phyloP scores from a whole-genome alignment of 2,329 filamentous ascomycete species.

The Penicillium expansum region DNA sequence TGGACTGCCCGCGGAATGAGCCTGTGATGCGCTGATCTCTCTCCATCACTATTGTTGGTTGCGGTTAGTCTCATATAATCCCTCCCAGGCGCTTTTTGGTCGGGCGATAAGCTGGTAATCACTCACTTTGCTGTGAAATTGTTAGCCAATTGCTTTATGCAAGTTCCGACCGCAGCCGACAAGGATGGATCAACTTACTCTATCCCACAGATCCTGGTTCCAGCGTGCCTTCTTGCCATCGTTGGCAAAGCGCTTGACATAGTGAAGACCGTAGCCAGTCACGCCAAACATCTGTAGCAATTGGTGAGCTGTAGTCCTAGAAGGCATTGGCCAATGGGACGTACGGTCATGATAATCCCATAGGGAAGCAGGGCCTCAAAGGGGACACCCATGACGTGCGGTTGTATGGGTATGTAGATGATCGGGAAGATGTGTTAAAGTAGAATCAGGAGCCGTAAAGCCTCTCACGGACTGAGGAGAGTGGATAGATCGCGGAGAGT shows the following conservation, averaged over 20 bases:
- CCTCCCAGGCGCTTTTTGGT: slow-evolving; percentile 12
- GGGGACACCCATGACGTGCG: slow-evolving; percentile 58
- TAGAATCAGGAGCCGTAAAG: slow-evolving; percentile 7
- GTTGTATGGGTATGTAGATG: background rate
- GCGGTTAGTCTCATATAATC: slow-evolving; percentile 20
- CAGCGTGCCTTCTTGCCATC: slow-evolving; percentile 61
- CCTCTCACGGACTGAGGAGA: slow-evolving; percentile 5
- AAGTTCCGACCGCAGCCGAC: slow-evolving; percentile 16
- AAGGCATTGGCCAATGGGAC: slow-evolving; percentile 30
- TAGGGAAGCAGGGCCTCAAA: slow-evolving; percentile 66
- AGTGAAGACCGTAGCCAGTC: slow-evolving; percentile 57
- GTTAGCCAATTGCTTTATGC: slow-evolving; percentile 40
- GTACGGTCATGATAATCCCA: slow-evolving; percentile 60
- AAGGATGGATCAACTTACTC: slow-evolving; percentile 46
- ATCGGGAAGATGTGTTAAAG: background rate
- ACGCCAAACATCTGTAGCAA: slow-evolving; percentile 58
- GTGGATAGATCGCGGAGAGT: slow-evolving; percentile 18
- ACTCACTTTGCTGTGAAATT: slow-evolving; percentile 53
- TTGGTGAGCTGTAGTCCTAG: slow-evolving; percentile 22
- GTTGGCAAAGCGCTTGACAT: slow-evolving; percentile 59
- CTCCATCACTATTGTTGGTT: slow-evolving; percentile 58
- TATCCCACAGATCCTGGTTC: slow-evolving; percentile 63
- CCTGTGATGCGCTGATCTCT: slow-evolving; percentile 63
- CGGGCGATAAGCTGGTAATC: slow-evolving; percentile 8
- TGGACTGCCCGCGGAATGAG: slow-evolving; percentile 59